These are phyloP conservation scores for Beauveria bassiana DNA, from an alignment of 2,329 filamentous ascomycete genomes.

Conservation along the genomic window DNA sequence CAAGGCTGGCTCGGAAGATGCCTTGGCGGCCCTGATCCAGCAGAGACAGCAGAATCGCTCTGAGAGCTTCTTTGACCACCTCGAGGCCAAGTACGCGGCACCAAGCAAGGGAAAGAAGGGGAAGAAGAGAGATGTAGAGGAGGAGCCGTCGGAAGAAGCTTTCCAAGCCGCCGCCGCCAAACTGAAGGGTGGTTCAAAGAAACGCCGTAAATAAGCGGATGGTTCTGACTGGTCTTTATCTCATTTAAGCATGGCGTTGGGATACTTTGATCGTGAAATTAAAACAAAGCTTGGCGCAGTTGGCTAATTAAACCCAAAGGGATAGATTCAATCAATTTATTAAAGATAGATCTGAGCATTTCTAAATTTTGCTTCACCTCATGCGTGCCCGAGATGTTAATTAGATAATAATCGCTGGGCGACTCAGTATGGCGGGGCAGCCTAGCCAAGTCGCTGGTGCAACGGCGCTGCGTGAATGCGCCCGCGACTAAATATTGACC, in stretches of 20 bases:
- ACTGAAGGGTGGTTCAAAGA: conserved; percentile 30
- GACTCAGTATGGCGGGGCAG: not conserved
- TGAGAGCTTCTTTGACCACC: conserved; percentile 57
- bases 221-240: not conserved
- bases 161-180: conserved; percentile 50
- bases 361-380: not conserved
- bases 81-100: conserved; percentile 69
- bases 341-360: too few species aligned
- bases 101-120: conserved; percentile 25
- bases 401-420: too few species aligned
- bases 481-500: not conserved
- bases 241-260: conserved; percentile 4
- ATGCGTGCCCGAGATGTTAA: too few species aligned
- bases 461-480: not conserved
- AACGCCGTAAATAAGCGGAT: not conserved
- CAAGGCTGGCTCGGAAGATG: conserved; percentile 36
- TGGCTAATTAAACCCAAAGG: not conserved
- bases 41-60: conserved; percentile 57
- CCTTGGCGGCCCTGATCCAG: conserved; percentile 67
- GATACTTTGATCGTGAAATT: not conserved
- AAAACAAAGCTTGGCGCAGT: not conserved
- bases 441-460: not conserved
- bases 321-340: not conserved
- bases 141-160: conserved; percentile 54
- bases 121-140: conserved; percentile 48